Evolutionary conservation across 2,329 filamentous ascomycete species (phyloP), one percentile per base, ranked within the genome.

Genomic region (Botrytis cinerea): DNA sequence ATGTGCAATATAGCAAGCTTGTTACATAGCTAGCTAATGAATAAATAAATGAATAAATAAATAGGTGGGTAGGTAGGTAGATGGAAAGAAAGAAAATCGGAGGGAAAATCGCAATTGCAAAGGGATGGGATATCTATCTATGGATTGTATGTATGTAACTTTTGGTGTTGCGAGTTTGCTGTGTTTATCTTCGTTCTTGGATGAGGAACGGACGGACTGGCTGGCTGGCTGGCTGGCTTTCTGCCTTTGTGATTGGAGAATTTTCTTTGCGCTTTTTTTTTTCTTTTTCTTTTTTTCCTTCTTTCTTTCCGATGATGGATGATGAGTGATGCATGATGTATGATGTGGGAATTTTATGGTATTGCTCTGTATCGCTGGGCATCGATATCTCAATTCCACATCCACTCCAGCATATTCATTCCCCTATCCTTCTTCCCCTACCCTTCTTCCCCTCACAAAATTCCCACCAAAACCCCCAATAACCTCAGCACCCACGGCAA

Each of bases 401-500:
- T 7, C 38, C n/a, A 61, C 5, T 20, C 38, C 6, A 63, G 16
- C 1, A 28, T 7, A 18, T 25, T 12, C 22, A 12, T 14, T 18
- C 2, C 22, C 4, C 59, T 40, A 22, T 18, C n/a, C 0, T 45
- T 28, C 12, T 32, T 35, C 9, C 12, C 12, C 12, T 68, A n/a
- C 45, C n/a, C 1, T 45, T 28, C 12, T 32, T 35, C 9, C 12
- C 12, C 12, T 68, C 48, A 68, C 48, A 54, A 64, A 43, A 72
- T 1, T 12, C 71, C 71, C 25, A 72, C 18, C 40, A 61, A 28
- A 1, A 40, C 71, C 0, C 71, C 63, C n/a, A 61, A 0, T 32
- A 73, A 32, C 18, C n/a, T 69, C 9, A 69, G 22, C 9, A 54
- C 63, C 71, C 71, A 73, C 10, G 51, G 51, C 14, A 68, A 28